Percentiles rank a stretch among this genome's conserved stretches.
phyloP scores from a whole-genome alignment of 192 early-diverging fungal genomes.

The Coemansia sp. region DNA sequence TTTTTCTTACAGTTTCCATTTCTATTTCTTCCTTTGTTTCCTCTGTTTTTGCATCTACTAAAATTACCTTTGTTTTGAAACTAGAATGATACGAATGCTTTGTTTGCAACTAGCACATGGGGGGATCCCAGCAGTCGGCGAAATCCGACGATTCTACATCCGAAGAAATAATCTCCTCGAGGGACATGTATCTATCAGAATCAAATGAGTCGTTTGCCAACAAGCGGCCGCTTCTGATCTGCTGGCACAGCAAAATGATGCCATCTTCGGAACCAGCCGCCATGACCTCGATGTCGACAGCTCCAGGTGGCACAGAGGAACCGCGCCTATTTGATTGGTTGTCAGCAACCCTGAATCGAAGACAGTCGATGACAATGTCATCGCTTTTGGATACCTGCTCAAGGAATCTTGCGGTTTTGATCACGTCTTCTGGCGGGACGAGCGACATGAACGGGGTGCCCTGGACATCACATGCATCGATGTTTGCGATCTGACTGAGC shows the following conservation, averaged over 20 bases:
- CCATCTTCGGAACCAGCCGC: slow-evolving; percentile 32
- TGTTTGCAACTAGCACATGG: too few species aligned
- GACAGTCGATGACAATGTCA: slow-evolving; percentile 8
- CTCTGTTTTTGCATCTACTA: background rate
- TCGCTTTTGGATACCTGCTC: slow-evolving; percentile 2
- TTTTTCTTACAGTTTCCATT: slow-evolving; percentile 15
- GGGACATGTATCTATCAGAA: slow-evolving; percentile 26
- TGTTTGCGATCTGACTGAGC: slow-evolving; percentile 17
- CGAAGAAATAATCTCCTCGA: slow-evolving; percentile 44
- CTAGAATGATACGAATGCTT: background rate
- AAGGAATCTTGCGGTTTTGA: slow-evolving; percentile 14
- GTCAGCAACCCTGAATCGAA: background rate
- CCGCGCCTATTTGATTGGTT: background rate
- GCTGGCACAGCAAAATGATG: slow-evolving; percentile 34
- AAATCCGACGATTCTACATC: slow-evolving; percentile 17
- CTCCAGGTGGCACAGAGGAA: background rate
- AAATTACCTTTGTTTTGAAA: background rate
- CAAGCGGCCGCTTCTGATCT: background rate
- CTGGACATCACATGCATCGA: slow-evolving; percentile 26
- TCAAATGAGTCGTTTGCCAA: background rate
- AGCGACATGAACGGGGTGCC: slow-evolving; percentile 20
- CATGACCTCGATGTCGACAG: slow-evolving; percentile 28
- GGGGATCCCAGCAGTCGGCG: too few species aligned
- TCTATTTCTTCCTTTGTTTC: background rate
- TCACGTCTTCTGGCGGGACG: slow-evolving; percentile 16